Evolutionary conservation across 129 eudicot species (phyloP).

Genomic region (Ambrosia artemisiifolia): DNA sequence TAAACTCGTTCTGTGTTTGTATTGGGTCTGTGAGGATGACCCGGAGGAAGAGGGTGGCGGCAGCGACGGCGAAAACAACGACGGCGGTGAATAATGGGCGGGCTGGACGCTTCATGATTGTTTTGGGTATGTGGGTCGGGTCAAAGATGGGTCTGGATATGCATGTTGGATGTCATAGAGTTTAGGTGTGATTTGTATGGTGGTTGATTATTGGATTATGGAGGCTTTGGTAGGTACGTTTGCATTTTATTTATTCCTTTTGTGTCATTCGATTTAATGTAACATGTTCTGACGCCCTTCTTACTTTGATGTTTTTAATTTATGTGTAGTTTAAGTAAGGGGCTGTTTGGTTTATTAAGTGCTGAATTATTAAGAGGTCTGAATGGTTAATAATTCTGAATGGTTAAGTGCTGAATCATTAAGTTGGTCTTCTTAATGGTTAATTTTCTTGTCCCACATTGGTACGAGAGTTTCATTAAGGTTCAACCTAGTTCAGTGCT

Average conservation of each 20-base stretch:
- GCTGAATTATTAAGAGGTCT: no score
- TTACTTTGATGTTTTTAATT: neutral
- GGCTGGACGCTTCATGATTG: conserved; percentile 44
- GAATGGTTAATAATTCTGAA: no score
- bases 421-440: no score
- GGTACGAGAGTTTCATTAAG: no score
- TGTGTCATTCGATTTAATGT: neutral
- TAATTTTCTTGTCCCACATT: no score
- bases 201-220: neutral
- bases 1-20: conserved; percentile 24
- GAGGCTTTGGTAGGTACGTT: neutral
- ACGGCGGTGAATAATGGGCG: conserved; percentile 51
- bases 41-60: conserved; percentile 42
- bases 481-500: no score
- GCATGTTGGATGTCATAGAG: no score
- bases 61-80: conserved; percentile 47
- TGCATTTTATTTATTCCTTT: neutral
- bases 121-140: conserved; percentile 5
- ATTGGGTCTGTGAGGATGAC: neutral
- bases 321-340: neutral
- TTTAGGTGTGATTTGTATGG: neutral
- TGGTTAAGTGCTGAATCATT: no score
- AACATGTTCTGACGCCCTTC: neutral
- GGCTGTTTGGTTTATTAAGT: no score
- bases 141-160: conserved; percentile 11